Percentiles rank a stretch among this genome's conserved stretches.
Evolutionary conservation across 768 basidiomycete genomes (phyloP).

Genomic region (Termitomyces sp.): DNA sequence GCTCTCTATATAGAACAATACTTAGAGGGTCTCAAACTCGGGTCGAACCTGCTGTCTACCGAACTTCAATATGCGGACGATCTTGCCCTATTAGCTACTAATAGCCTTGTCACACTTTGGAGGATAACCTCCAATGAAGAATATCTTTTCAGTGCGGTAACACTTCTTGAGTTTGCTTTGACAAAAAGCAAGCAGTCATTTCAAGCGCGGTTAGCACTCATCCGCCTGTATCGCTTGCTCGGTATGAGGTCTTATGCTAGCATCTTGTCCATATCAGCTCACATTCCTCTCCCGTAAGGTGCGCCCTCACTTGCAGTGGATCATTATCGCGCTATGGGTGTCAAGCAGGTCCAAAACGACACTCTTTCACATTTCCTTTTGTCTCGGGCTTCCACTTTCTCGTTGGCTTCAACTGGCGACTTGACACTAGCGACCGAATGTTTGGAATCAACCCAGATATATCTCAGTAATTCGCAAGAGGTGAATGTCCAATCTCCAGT

Average conservation of each 20-base stretch:
- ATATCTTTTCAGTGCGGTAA: slow-evolving; percentile 58
- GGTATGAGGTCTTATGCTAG: slow-evolving; percentile 36
- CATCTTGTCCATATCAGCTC: not conserved
- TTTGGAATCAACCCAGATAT: slow-evolving; percentile 76
- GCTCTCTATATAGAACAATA: slow-evolving; percentile 55
- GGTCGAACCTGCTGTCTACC: slow-evolving; percentile 57
- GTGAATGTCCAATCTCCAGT: slow-evolving; percentile 25
- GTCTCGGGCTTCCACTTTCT: slow-evolving; percentile 74
- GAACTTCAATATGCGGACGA: slow-evolving; percentile 90
- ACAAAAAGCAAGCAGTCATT: slow-evolving; percentile 75
- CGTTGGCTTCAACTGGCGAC: slow-evolving; percentile 70
- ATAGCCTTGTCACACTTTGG: slow-evolving; percentile 64
- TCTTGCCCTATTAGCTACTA: slow-evolving; percentile 68
- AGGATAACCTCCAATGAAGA: slow-evolving; percentile 44
- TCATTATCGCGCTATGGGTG: slow-evolving; percentile 71
- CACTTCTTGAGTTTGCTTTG: slow-evolving; percentile 68
- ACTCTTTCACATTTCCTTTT: slow-evolving; percentile 83
- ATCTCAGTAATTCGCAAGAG: slow-evolving; percentile 75
- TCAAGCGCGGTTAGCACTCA: slow-evolving; percentile 67
- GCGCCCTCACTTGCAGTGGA: slow-evolving; percentile 68
- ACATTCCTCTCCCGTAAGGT: slow-evolving; percentile 35
- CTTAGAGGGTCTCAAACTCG: slow-evolving; percentile 60
- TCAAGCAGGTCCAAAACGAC: slow-evolving; percentile 86
- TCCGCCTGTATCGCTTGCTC: slow-evolving; percentile 78
- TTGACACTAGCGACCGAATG: slow-evolving; percentile 72